Conservation (phyloP, 305 asterid genomes). For the Rubia tinctorum region DNA sequence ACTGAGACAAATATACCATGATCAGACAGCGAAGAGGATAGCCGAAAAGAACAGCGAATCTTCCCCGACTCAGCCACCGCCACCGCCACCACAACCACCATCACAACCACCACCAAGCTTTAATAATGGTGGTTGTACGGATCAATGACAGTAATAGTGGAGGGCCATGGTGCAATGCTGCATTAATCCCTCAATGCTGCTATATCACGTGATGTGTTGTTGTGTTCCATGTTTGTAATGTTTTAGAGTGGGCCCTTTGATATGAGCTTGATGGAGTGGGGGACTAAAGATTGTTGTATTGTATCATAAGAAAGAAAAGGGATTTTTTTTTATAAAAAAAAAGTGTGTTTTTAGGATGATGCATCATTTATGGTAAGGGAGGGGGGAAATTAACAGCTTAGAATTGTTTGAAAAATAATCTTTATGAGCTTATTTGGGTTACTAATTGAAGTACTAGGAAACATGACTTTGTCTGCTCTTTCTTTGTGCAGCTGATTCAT, state of each 20-base stretch:
- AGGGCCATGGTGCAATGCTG: constrained; percentile 17
- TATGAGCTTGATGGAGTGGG: constrained; percentile 18
- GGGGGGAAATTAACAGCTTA: background rate
- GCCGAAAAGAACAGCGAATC: constrained; percentile 13
- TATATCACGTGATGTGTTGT: constrained; percentile 25
- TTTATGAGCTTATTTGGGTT: background rate
- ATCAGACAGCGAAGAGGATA: constrained; percentile 61
- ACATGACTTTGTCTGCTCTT: background rate
- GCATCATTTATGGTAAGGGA: constrained; percentile 12
- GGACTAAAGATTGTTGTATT: background rate
- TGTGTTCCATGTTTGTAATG: constrained; percentile 18
- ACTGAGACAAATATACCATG: constrained; percentile 59
- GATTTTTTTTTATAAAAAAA: background rate
- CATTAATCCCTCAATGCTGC: constrained; percentile 13
- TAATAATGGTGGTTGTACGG: constrained; percentile 22
- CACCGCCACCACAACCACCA: constrained; percentile 13
- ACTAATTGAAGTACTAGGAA: constrained; percentile 9
- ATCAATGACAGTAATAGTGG: constrained; percentile 12
- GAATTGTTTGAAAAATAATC: background rate
- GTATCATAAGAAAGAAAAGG: background rate
- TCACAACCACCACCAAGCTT: constrained; percentile 11
- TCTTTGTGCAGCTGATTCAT: constrained; percentile 6
- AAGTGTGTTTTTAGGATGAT: constrained; percentile 11
- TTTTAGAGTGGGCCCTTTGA: constrained; percentile 24
- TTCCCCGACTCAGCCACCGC: background rate